A percentile compares a stretch with the other conserved stretches of the same genome.
These are phyloP conservation scores for Gardenia jasminoides DNA, from an alignment of 257 asterid genomes.

Conservation along the genomic window DNA sequence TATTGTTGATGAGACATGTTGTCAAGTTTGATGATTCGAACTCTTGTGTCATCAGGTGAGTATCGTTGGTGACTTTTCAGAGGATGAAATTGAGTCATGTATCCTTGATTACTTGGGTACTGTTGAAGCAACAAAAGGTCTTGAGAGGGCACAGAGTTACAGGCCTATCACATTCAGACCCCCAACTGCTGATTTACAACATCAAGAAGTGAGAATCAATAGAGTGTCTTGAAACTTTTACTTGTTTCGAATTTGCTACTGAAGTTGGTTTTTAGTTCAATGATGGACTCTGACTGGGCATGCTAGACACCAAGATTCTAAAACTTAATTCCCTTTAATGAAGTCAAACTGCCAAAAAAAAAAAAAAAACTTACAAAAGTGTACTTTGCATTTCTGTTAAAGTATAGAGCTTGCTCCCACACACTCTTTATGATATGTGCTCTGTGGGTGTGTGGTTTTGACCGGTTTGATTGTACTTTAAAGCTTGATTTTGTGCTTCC, in stretches of 20 bases:
- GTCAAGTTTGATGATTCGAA: slow-evolving; percentile 20
- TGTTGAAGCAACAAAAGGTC: slow-evolving; percentile 66
- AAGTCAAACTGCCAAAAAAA: not conserved
- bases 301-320: not conserved
- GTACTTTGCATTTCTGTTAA: not conserved
- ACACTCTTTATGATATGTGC: not conserved
- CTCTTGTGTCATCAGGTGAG: slow-evolving; percentile 60
- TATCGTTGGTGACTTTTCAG: slow-evolving; percentile 95
- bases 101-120: slow-evolving; percentile 95
- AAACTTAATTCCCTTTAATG: not conserved
- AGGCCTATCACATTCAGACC: slow-evolving; percentile 71
- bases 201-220: slow-evolving; percentile 69
- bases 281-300: not conserved
- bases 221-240: slow-evolving; percentile 5
- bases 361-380: not conserved
- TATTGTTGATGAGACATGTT: slow-evolving; percentile 14
- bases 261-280: not conserved
- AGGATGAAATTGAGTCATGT: slow-evolving; percentile 93
- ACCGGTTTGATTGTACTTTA: not conserved
- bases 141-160: slow-evolving; percentile 61
- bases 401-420: not conserved
- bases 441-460: not conserved
- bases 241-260: not conserved
- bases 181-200: slow-evolving; percentile 68
- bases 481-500: not conserved